phyloP scores from a whole-genome alignment of 2,329 filamentous ascomycete genomes.

The Alternaria angustiovoidea region DNA sequence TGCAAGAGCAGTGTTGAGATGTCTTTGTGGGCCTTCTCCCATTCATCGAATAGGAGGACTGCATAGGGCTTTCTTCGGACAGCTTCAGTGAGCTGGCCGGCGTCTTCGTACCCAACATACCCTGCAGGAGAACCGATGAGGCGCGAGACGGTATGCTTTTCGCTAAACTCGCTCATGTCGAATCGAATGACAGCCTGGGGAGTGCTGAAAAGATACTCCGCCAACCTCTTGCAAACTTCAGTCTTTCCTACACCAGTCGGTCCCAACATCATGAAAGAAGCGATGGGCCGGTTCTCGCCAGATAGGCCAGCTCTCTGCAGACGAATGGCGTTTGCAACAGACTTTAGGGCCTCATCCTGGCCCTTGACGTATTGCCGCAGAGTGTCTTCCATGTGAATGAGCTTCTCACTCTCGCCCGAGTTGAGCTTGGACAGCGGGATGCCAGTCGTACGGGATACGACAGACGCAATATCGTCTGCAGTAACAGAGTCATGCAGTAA shows the following conservation, averaged over 20 bases:
- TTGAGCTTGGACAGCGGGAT: constrained; percentile 94
- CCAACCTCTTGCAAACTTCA: constrained; percentile 95
- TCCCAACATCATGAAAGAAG: constrained; percentile 97
- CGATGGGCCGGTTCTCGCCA: constrained; percentile 88
- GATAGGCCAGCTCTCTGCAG: constrained; percentile 92
- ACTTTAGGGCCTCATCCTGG: constrained; percentile 90
- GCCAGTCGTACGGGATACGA: constrained; percentile 89
- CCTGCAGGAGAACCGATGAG: constrained; percentile 93
- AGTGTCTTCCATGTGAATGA: constrained; percentile 94
- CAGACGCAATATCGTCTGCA: constrained; percentile 89
- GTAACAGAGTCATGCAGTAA: constrained; percentile 95
- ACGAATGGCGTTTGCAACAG: constrained; percentile 90
- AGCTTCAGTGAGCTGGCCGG: constrained; percentile 93
- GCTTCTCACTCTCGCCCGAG: constrained; percentile 90
- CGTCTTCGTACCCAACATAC: constrained; percentile 96
- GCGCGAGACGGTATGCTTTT: constrained; percentile 93
- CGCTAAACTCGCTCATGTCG: constrained; percentile 98
- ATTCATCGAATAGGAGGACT: constrained; percentile 94
- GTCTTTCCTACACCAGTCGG: constrained; percentile 98
- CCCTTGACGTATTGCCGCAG: constrained; percentile 85
- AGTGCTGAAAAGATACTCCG: constrained; percentile 90
- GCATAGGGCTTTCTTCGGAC: constrained; percentile 95
- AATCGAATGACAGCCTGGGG: constrained; percentile 91
- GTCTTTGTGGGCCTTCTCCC: constrained; percentile 95
- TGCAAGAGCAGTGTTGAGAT: constrained; percentile 92